Conservation (phyloP, 129 eudicot genomes). For the Dittrichia graveolens region DNA sequence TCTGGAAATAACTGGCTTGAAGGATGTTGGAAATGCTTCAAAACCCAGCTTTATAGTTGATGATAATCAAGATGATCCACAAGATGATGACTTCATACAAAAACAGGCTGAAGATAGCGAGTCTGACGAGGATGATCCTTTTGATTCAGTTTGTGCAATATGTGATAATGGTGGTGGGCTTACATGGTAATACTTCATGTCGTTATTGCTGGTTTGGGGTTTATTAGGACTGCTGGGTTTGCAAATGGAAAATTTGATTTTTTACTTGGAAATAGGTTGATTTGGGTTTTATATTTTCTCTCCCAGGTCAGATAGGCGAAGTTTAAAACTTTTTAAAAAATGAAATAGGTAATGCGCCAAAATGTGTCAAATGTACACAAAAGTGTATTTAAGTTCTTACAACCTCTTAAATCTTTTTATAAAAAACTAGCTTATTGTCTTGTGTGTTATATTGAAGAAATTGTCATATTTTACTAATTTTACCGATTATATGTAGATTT, state of each 20-base stretch:
- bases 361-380: background rate
- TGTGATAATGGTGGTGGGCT: conserved; percentile 83
- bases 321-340: background rate
- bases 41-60: conserved; percentile 59
- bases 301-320: background rate
- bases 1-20: conserved; percentile 24
- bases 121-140: conserved; percentile 54
- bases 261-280: background rate
- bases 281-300: background rate
- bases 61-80: conserved; percentile 41
- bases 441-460: too few relatives aligned
- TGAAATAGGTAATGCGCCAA: background rate
- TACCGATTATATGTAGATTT: too few relatives aligned
- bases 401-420: background rate
- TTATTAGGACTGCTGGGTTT: background rate
- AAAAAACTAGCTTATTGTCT: too few relatives aligned
- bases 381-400: background rate
- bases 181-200: conserved; percentile 46
- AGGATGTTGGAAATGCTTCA: conserved; percentile 44
- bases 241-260: too few relatives aligned
- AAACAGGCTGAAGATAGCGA: conserved; percentile 49
- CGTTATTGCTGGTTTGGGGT: background rate
- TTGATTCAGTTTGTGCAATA: conserved; percentile 78
- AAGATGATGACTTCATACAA: conserved; percentile 39
- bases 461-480: too few relatives aligned